These are phyloP conservation scores for Physcomitrium patens DNA, from an alignment of 225 moss, liverwort and hornwort species.

Conservation along the genomic window DNA sequence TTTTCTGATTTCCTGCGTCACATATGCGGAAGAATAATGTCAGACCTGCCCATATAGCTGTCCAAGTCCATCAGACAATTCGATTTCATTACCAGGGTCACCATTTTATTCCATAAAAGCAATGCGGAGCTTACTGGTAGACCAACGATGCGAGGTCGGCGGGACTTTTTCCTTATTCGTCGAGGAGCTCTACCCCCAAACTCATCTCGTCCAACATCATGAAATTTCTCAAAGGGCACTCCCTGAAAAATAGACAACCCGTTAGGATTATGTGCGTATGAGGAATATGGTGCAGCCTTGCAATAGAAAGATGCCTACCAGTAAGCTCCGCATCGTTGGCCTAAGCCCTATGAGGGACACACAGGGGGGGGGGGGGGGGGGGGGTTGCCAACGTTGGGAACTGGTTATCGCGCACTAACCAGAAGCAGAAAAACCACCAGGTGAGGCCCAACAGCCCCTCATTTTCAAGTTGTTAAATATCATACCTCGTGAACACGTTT, in stretches of 20 bases:
- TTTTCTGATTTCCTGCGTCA: constrained; percentile 65
- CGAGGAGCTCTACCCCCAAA: constrained; percentile 71
- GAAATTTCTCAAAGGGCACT: constrained; percentile 77
- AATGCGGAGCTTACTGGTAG: constrained; percentile 29
- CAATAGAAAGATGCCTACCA: constrained; percentile 8
- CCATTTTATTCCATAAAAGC: background rate
- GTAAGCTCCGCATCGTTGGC: too few relatives aligned
- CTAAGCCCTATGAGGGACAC: too few relatives aligned
- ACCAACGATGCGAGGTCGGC: constrained; percentile 58
- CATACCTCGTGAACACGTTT: constrained; percentile 76
- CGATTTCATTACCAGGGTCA: background rate
- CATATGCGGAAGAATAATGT: constrained; percentile 11
- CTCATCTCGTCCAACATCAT: constrained; percentile 75
- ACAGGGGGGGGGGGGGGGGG: too few relatives aligned
- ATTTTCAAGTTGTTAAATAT: constrained; percentile 11
- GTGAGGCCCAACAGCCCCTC: constrained; percentile 5
- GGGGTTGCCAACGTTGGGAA: background rate
- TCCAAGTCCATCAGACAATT: constrained; percentile 16
- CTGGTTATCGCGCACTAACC: background rate
- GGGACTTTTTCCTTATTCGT: constrained; percentile 72
- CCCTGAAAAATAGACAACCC: constrained; percentile 45
- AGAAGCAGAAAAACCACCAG: background rate
- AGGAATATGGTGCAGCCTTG: background rate
- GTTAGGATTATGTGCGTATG: too few relatives aligned
- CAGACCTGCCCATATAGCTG: constrained; percentile 7